Conservation (phyloP, 306 rosid species). For the Rosa persica region DNA sequence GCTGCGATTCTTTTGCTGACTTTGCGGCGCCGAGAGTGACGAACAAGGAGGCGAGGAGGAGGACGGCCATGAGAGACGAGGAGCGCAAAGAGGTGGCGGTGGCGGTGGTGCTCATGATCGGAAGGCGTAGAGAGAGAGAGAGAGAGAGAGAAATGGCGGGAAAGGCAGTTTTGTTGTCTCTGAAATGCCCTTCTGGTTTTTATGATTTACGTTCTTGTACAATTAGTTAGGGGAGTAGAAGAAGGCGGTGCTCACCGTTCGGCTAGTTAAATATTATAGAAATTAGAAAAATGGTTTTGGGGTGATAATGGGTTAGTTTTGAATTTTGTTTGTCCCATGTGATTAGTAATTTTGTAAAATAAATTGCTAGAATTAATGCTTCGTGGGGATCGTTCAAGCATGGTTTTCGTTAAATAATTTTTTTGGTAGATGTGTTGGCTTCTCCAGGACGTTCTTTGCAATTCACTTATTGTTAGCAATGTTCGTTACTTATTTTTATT, state of each 20-base stretch:
- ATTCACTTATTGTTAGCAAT: too few relatives aligned
- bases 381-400: too few relatives aligned
- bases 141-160: constrained; percentile 18
- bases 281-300: too few relatives aligned
- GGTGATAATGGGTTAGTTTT: too few relatives aligned
- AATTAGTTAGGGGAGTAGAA: background rate
- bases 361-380: too few relatives aligned
- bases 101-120: constrained; percentile 15
- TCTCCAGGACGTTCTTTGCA: too few relatives aligned
- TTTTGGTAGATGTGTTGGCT: too few relatives aligned
- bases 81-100: background rate
- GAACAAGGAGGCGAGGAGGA: constrained; percentile 3
- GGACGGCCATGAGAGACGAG: constrained; percentile 6
- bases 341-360: too few relatives aligned
- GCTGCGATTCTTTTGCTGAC: background rate
- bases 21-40: background rate
- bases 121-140: background rate
- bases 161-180: background rate
- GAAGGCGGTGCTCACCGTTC: background rate
- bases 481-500: too few relatives aligned
- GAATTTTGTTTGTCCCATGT: too few relatives aligned
- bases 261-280: too few relatives aligned
- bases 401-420: too few relatives aligned
- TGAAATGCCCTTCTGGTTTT: background rate
- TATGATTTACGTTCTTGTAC: background rate